Evolutionary conservation across 495 filamentous ascomycete species (phyloP).

Genomic region (Emericellopsis terricola): DNA sequence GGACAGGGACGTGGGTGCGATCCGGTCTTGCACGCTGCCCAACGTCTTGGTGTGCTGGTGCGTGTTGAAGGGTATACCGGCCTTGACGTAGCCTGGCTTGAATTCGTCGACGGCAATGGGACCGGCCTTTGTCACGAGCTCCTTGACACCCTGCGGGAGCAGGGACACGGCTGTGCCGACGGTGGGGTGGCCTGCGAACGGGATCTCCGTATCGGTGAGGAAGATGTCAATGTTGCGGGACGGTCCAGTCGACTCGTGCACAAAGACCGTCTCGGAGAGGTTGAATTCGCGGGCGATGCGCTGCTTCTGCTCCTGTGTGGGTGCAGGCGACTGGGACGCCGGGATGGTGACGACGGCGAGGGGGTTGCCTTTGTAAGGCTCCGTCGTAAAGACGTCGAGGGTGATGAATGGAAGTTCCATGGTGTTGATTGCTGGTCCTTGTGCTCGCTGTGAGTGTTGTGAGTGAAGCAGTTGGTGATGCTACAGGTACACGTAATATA

Average conservation of each 20-base stretch:
- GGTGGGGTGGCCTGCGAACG: conserved; percentile 66
- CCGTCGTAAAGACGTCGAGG: conserved; percentile 50
- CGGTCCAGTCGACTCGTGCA: conserved; percentile 26
- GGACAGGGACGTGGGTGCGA: conserved; percentile 9
- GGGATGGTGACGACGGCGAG: conserved; percentile 45
- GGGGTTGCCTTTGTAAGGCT: conserved; percentile 43
- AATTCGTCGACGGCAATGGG: conserved; percentile 14
- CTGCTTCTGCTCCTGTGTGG: conserved; percentile 37
- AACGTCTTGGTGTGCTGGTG: conserved; percentile 35
- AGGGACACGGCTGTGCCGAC: conserved; percentile 47
- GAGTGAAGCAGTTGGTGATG: too few relatives aligned
- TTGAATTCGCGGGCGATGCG: conserved; percentile 65
- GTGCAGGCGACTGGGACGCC: conserved; percentile 10
- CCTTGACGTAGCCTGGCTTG: conserved; percentile 17
- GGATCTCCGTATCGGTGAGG: conserved; percentile 39
- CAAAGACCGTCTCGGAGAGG: conserved; percentile 67
- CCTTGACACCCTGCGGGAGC: conserved; percentile 18
- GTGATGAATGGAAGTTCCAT: conserved; percentile 31
- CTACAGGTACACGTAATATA: too few relatives aligned
- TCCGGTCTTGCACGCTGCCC: conserved; percentile 1
- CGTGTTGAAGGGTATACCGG: conserved; percentile 45
- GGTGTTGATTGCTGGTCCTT: too few relatives aligned
- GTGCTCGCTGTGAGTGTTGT: too few relatives aligned
- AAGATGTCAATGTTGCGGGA: conserved; percentile 50
- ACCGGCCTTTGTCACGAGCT: conserved; percentile 45